Percentiles rank a stretch among this genome's conserved stretches.
Conservation (phyloP, 306 rosid genomes). For the Malus sylvestris region DNA sequence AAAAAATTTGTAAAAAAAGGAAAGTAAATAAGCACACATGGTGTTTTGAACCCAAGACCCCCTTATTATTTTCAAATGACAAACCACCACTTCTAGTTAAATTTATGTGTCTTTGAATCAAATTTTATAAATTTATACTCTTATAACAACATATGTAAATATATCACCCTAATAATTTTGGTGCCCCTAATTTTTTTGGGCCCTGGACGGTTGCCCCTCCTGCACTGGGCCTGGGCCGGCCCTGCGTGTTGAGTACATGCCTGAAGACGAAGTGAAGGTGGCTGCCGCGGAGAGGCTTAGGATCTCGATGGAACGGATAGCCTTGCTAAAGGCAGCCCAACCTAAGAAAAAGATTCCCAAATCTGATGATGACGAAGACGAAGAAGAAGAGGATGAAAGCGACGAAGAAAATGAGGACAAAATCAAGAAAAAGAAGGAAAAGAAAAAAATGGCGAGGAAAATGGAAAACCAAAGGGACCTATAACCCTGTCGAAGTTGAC, state of each 20-base stretch:
- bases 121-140: too few species aligned
- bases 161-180: too few species aligned
- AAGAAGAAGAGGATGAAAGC: slow-evolving; percentile 12
- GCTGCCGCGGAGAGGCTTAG: slow-evolving; percentile 92
- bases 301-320: slow-evolving; percentile 92
- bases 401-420: slow-evolving; percentile 26
- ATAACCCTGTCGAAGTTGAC: slow-evolving; percentile 79
- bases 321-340: slow-evolving; percentile 88
- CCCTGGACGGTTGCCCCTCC: too few species aligned
- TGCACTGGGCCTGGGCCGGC: too few species aligned
- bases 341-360: slow-evolving; percentile 67
- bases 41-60: too few species aligned
- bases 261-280: slow-evolving; percentile 90
- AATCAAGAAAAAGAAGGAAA: slow-evolving; percentile 29
- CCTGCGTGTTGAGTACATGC: slow-evolving; percentile 96
- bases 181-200: too few species aligned
- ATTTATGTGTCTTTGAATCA: too few species aligned
- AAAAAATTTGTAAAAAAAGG: too few species aligned
- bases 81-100: too few species aligned
- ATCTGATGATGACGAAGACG: slow-evolving; percentile 40
- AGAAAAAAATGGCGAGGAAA: slow-evolving; percentile 42
- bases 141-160: too few species aligned
- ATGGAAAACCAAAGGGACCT: slow-evolving; percentile 72
- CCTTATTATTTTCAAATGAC: too few species aligned
- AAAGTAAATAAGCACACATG: too few species aligned